These are phyloP conservation scores for Biscutella auriculata DNA, from an alignment of 441 rosid genomes.

Conservation along the genomic window DNA sequence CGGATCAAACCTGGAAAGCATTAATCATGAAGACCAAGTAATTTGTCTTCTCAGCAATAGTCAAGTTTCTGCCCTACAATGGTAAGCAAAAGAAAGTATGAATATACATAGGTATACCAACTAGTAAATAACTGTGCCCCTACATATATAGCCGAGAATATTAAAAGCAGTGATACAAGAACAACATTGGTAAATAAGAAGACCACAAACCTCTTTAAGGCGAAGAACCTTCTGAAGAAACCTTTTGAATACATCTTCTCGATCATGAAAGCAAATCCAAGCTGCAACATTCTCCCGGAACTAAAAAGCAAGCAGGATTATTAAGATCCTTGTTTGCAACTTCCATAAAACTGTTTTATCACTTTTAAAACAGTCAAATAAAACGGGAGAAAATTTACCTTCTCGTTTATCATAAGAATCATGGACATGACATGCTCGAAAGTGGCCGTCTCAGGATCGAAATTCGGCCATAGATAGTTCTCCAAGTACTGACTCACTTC, in stretches of 20 bases:
- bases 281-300: slow-evolving; percentile 97
- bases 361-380: neutral
- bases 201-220: slow-evolving; percentile 73
- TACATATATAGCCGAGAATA: no score
- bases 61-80: slow-evolving; percentile 75
- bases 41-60: slow-evolving; percentile 82
- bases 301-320: no score
- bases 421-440: slow-evolving; percentile 97
- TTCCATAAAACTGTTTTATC: neutral
- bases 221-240: slow-evolving; percentile 74
- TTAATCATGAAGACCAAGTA: slow-evolving; percentile 93
- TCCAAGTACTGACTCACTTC: slow-evolving; percentile 97
- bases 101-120: no score
- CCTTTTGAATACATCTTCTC: slow-evolving; percentile 52
- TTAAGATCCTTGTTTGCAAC: no score
- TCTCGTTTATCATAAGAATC: slow-evolving; percentile 95
- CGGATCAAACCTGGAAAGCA: slow-evolving; percentile 78
- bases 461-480: slow-evolving; percentile 93
- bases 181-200: neutral
- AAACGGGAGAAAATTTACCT: slow-evolving; percentile 36
- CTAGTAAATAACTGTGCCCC: no score
- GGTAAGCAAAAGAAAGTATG: slow-evolving; percentile 9
- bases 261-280: slow-evolving; percentile 89
- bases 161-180: no score
- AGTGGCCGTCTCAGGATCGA: slow-evolving; percentile 62